Conservation (phyloP, 2,329 filamentous ascomycete genomes). For the Pestalotiopsis sp. region DNA sequence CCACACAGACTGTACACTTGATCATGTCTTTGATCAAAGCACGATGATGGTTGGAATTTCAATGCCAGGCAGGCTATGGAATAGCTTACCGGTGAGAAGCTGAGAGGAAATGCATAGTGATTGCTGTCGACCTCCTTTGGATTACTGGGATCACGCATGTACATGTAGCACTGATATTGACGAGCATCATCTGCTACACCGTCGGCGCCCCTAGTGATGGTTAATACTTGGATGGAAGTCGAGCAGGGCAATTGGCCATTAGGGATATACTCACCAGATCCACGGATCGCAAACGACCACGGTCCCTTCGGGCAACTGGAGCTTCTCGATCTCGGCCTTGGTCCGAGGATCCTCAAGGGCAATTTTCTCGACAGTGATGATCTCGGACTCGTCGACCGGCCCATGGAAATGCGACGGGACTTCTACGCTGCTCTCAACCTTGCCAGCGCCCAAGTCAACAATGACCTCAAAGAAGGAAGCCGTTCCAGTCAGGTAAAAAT, state of each 20-base stretch:
- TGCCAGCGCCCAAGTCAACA: background rate
- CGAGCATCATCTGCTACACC: conserved; percentile 4
- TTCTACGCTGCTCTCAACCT: conserved; percentile 6
- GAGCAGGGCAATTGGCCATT: background rate
- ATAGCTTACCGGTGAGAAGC: conserved; percentile 7
- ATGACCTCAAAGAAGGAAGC: conserved; percentile 11
- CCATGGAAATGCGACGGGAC: conserved; percentile 9
- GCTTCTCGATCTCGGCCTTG: conserved; percentile 11
- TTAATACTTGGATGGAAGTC: background rate
- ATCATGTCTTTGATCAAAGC: background rate
- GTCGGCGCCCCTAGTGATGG: conserved; percentile 1
- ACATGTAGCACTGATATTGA: conserved; percentile 12
- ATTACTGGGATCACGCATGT: conserved; percentile 9
- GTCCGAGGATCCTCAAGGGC: conserved; percentile 1
- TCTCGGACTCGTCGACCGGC: conserved; percentile 3
- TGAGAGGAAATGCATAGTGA: conserved; percentile 10
- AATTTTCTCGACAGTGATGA: conserved; percentile 7
- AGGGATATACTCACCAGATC: conserved; percentile 7
- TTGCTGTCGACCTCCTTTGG: conserved; percentile 9
- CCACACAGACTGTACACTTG: background rate
- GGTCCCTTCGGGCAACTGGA: conserved; percentile 1
- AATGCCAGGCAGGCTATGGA: background rate
- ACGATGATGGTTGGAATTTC: background rate
- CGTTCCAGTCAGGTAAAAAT: conserved; percentile 10
- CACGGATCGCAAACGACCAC: conserved; percentile 10